Conservation (phyloP, 2,329 filamentous ascomycete genomes). For the Aspergillus felis region DNA sequence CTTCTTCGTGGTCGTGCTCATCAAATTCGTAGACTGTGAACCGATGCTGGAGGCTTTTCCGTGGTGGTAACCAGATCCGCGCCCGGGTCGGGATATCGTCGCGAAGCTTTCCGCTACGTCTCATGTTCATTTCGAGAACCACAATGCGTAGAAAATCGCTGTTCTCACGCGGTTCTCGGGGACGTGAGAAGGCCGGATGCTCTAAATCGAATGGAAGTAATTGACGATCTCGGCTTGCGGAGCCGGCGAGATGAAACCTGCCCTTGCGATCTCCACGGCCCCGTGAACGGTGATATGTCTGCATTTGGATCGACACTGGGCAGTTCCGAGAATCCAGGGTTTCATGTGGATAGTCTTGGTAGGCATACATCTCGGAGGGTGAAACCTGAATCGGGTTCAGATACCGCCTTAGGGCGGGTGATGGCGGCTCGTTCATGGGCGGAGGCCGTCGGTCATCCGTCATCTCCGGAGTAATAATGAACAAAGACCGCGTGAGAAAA, state of each 20-base stretch:
- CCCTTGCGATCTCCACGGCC: slow-evolving; percentile 25
- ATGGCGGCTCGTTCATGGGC: slow-evolving; percentile 50
- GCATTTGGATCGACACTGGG: slow-evolving; percentile 59
- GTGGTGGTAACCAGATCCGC: slow-evolving; percentile 58
- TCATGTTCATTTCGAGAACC: slow-evolving; percentile 66
- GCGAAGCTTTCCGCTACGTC: slow-evolving; percentile 59
- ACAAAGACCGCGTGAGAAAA: slow-evolving; percentile 55
- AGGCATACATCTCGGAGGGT: slow-evolving; percentile 44
- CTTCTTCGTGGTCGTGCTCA: slow-evolving; percentile 17
- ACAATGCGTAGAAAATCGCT: slow-evolving; percentile 61
- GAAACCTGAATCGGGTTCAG: slow-evolving; percentile 54
- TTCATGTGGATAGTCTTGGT: slow-evolving; percentile 39
- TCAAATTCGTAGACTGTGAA: slow-evolving; percentile 11
- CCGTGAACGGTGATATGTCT: slow-evolving; percentile 51
- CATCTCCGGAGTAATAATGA: slow-evolving; percentile 54
- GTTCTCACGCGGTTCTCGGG: slow-evolving; percentile 62
- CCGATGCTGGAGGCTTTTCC: slow-evolving; percentile 30
- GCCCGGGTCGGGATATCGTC: slow-evolving; percentile 52
- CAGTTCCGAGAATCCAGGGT: slow-evolving; percentile 30
- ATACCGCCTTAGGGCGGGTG: slow-evolving; percentile 56
- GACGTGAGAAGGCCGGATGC: slow-evolving; percentile 46
- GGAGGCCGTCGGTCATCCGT: slow-evolving; percentile 59
- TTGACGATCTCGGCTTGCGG: slow-evolving; percentile 41
- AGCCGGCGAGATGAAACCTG: slow-evolving; percentile 37
- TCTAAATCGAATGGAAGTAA: slow-evolving; percentile 32